Evolutionary conservation across 2,329 filamentous ascomycete genomes (phyloP), one percentile per base, ranked within the genome.

Genomic region (Fusarium haematococcum): DNA sequence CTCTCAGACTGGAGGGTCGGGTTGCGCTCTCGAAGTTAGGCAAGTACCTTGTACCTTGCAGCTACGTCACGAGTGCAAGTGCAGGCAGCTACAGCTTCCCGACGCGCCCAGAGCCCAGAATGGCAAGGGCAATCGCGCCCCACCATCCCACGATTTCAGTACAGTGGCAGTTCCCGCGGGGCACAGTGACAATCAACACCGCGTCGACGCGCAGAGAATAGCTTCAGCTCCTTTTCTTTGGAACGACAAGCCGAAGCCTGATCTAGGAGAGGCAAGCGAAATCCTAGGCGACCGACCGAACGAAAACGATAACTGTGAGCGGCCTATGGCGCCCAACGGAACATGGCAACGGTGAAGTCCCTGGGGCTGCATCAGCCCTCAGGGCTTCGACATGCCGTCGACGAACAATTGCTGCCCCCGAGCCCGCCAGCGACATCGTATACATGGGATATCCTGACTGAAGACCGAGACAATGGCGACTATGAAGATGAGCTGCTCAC

Each of bases 261-360:
- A 30, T 25, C 41, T 41, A 37, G 30, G 16, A 65, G 48, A 75
- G 59, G 45, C 27, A 58, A 63, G 45, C 27, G 14, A 10, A 13
- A 63, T n/a, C n/a, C 35, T 63, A 52, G 41, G 57, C 43, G n/a
- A 50, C 41, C 33, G 50, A 67, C 27, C 59, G 59, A 67, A 13
- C 52, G 39, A 61, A 25, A n/a, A 13, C 6, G 25, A 58, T 11
- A 41, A 27, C 41, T 54, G 25, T 23, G 58, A 72, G 73, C 60
- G 65, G 77, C 80, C 67, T 79, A 83, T 84, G 82, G 82, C 80
- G 78, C 76, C 70, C 73, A 65, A 66, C 64, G 60, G 77, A 79
- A 76, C 62, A 99, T 99, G 97, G 96, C 96, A 77, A 92, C 93
- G 81, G 91, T 98, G 84, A 94, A 91, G 83, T 98, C 96, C 75